Conservation (phyloP, 805 yeast genomes). For the Barnettozyma wickerhamii region DNA sequence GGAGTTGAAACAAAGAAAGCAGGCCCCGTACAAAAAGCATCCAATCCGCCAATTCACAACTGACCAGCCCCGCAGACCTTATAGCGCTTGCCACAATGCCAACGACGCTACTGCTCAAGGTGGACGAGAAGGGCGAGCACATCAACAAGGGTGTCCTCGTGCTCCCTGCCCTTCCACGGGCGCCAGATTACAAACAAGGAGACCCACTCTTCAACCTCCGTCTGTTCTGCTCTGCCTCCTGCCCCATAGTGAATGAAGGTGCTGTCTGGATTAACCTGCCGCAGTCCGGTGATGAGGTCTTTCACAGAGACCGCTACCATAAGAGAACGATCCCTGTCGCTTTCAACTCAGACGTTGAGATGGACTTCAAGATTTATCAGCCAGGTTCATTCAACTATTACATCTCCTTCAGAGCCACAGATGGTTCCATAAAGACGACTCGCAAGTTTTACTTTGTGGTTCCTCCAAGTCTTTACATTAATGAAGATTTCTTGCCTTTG, state of each 20-base stretch:
- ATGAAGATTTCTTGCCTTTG: conserved; percentile 56
- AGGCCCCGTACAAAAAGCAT: too few relatives aligned
- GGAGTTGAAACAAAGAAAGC: too few relatives aligned
- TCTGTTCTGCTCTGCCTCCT: conserved; percentile 69
- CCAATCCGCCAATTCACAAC: background rate
- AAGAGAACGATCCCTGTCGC: conserved; percentile 47
- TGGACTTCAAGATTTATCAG: conserved; percentile 55
- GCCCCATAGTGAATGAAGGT: conserved; percentile 68
- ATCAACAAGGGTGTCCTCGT: conserved; percentile 35
- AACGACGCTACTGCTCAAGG: conserved; percentile 30
- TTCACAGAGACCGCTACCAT: conserved; percentile 53
- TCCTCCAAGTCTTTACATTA: conserved; percentile 66
- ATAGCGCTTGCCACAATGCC: too few relatives aligned
- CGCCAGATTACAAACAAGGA: conserved; percentile 31
- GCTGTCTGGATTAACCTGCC: conserved; percentile 74
- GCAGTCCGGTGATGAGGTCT: conserved; percentile 34
- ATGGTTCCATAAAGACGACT: conserved; percentile 42
- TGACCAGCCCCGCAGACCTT: background rate
- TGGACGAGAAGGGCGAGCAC: conserved; percentile 32
- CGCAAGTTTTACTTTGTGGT: conserved; percentile 69
- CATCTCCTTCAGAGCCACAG: conserved; percentile 46
- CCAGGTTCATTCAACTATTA: conserved; percentile 85
- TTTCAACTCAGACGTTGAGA: conserved; percentile 57
- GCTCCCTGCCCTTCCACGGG: conserved; percentile 35
- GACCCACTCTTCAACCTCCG: conserved; percentile 47